Evolutionary conservation across 2,329 filamentous ascomycete genomes (phyloP).

Genomic region (Zymoseptoria passerinii): DNA sequence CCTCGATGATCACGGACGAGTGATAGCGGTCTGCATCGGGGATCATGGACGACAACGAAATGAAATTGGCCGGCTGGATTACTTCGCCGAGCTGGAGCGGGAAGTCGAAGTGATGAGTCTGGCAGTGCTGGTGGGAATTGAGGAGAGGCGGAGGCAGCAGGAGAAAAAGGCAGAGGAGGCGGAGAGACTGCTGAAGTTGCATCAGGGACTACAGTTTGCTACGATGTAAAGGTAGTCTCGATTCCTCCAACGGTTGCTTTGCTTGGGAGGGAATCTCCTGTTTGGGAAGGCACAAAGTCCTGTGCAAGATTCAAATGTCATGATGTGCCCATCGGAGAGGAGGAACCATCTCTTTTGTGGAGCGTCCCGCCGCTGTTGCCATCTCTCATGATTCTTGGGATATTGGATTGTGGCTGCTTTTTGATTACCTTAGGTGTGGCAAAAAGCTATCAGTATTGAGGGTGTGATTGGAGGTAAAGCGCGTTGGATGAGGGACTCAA

Average conservation of each 20-base stretch:
- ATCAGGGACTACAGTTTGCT: too few relatives aligned
- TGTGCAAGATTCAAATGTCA: background rate
- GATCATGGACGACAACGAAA: background rate
- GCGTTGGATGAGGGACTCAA: too few relatives aligned
- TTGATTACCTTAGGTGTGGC: too few relatives aligned
- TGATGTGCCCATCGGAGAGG: background rate
- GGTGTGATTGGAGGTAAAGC: too few relatives aligned
- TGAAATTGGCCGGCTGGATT: background rate
- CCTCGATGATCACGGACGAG: background rate
- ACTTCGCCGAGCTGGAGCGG: background rate
- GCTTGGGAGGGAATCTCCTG: too few relatives aligned
- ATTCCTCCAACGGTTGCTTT: background rate
- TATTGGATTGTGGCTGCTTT: too few relatives aligned
- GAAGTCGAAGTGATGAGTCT: background rate
- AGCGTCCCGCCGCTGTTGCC: background rate
- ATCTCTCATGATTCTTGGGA: background rate
- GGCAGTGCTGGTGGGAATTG: background rate
- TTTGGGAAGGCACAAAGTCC: background rate
- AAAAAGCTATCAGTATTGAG: too few relatives aligned
- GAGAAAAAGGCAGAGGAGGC: background rate
- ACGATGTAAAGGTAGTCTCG: too few relatives aligned
- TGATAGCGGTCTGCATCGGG: background rate
- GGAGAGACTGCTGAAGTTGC: background rate
- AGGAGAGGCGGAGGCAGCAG: background rate
- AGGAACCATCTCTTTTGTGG: background rate